A percentile compares a stretch with the other conserved stretches of the same genome.
These are phyloP conservation scores for Arctostaphylos glauca DNA, from an alignment of 148 eudicot species.

Conservation along the genomic window DNA sequence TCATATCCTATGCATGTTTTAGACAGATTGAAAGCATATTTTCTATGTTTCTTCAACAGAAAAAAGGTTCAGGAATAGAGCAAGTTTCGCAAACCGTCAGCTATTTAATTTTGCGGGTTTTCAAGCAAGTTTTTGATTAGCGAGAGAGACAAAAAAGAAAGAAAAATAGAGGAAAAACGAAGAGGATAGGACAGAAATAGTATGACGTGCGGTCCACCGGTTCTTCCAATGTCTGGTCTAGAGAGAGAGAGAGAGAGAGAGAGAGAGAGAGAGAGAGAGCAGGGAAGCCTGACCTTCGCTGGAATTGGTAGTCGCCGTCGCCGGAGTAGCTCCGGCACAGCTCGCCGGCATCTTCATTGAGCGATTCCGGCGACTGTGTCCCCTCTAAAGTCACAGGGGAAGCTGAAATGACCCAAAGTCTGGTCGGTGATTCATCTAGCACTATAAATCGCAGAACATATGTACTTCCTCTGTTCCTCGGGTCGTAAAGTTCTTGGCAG, in stretches of 20 bases:
- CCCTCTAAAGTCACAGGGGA: background rate
- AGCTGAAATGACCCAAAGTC: background rate
- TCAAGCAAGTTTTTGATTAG: too few relatives aligned
- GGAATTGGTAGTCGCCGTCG: constrained; percentile 27
- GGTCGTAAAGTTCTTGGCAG: background rate
- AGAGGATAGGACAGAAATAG: background rate
- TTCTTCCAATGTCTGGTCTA: constrained; percentile 1
- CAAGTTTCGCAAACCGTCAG: background rate
- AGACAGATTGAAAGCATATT: background rate
- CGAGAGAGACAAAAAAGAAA: background rate
- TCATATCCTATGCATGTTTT: background rate
- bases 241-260: background rate
- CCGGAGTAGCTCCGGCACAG: constrained; percentile 39
- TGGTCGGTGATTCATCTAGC: constrained; percentile 17
- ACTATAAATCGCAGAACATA: background rate
- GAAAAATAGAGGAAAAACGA: background rate
- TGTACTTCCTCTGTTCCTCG: too few relatives aligned
- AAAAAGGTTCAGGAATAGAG: background rate
- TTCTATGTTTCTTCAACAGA: background rate
- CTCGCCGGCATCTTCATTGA: constrained; percentile 48
- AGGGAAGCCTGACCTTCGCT: constrained; percentile 49
- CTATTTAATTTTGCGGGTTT: background rate
- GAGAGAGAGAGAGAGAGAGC: background rate
- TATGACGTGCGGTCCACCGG: background rate
- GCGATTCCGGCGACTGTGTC: constrained; percentile 1